phyloP scores from a whole-genome alignment of 1,284 basidiomycete genomes.

The Jaminaea rosea region DNA sequence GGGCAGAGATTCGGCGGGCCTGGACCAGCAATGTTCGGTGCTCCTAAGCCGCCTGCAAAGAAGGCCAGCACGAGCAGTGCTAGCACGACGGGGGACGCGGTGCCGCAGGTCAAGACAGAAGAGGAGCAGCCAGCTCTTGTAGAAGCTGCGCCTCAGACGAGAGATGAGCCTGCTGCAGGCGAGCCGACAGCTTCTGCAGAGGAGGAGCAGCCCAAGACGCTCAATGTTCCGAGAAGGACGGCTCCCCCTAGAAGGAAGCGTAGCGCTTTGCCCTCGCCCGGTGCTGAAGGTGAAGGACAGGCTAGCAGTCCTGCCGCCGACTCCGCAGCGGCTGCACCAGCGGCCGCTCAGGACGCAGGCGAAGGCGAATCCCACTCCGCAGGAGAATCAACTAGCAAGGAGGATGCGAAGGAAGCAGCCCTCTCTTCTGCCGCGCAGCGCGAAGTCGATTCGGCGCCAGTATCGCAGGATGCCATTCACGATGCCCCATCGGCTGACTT shows the following conservation, averaged over 20 bases:
- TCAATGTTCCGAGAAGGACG: conserved; percentile 30
- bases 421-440: neutral
- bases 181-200: conserved; percentile 4
- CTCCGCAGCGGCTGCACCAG: neutral
- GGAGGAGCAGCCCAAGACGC: conserved; percentile 18
- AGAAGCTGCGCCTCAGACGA: neutral
- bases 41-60: conserved; percentile 1
- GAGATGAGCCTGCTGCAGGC: too few relatives aligned
- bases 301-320: neutral
- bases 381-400: neutral
- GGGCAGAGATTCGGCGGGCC: conserved; percentile 9
- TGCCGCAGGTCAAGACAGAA: neutral
- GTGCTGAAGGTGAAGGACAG: neutral
- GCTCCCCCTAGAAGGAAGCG: conserved; percentile 29
- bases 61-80: conserved; percentile 1
- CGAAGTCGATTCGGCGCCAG: neutral
- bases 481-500: neutral
- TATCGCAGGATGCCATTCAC: conserved; percentile 1
- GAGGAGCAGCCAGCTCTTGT: neutral
- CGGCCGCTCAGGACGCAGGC: neutral
- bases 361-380: neutral
- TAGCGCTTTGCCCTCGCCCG: conserved; percentile 4
- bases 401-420: neutral
- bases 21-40: conserved; percentile 7
- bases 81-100: neutral